Evolutionary conservation across 352 stramenopile species (phyloP), one percentile per base, ranked within the genome.

Genomic region (Aphanomyces invadans): DNA sequence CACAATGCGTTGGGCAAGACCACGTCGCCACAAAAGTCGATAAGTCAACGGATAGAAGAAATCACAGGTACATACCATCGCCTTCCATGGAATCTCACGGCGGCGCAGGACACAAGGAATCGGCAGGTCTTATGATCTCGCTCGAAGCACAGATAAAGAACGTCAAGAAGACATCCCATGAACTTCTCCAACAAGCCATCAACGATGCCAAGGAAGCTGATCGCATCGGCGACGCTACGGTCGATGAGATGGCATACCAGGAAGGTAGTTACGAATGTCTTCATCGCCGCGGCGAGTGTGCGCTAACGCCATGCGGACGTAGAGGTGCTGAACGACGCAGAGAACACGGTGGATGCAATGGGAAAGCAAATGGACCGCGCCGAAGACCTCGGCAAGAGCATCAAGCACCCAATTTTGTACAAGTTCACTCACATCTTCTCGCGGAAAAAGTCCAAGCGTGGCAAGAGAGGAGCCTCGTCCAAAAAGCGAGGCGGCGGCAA

Each of bases 301-400:
- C 36, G 36, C 15, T 42, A 7, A 42, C 36, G 15, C 15, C 7
- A 42, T 42, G 36, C 7, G 36, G 25, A 12, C 1, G 38, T 51
- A 86, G 82, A 90, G 54, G 88, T 88, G 69, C 75, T 93, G 49
- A 80, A 90, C 65, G 69, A 79, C 23, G 76, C 90, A 21, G 84
- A 91, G 48, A 71, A 64, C 32, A 76, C 90, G 57, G 66, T 91
- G 31, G 68, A 74, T n/a, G 71, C 72, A 11, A 79, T 91, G 15
- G 70, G 86, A 32, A 70, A 65, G 31, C 79, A 93, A 48, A 68
- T 93, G 2, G 83, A 93, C 70, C 79, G 80, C 65, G 82, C 76
- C 26, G 83, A 93, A 62, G 88, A 89, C 63, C 61, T 93, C 49
- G 71, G 91, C 60, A 76, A 71, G 32, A 80, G 84, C 31, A 79